Conservation (phyloP, 2,329 filamentous ascomycete genomes). For the Phaeophleospora eucalypticola region DNA sequence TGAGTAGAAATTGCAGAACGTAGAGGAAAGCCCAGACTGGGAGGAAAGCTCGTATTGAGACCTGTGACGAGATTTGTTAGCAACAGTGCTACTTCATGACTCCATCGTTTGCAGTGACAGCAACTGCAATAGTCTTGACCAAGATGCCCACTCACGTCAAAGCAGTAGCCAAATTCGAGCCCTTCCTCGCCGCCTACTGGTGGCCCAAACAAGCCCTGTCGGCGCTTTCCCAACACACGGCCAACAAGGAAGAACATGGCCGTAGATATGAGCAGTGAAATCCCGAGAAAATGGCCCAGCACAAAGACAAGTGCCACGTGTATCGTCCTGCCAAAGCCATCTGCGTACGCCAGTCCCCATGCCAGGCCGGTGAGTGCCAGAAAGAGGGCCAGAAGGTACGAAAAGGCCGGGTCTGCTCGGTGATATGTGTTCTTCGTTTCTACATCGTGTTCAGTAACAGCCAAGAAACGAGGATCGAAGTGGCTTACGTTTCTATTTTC, state of each 20-base stretch:
- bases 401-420: constrained; percentile 65
- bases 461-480: not conserved
- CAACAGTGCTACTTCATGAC: not conserved
- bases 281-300: constrained; percentile 58
- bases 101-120: too few species aligned
- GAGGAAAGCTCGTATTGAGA: constrained; percentile 64
- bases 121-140: too few species aligned
- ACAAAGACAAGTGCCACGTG: constrained; percentile 47
- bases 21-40: constrained; percentile 65
- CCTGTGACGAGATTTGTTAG: constrained; percentile 34
- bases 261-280: constrained; percentile 57
- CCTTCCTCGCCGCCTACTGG: constrained; percentile 47
- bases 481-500: constrained; percentile 28
- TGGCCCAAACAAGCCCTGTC: constrained; percentile 57
- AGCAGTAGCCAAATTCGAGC: constrained; percentile 67
- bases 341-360: constrained; percentile 57
- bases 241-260: constrained; percentile 63
- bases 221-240: constrained; percentile 54
- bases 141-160: constrained; percentile 51
- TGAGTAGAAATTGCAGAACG: constrained; percentile 63
- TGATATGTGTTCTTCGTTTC: constrained; percentile 69
- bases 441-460: constrained; percentile 8
- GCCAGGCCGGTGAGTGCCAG: constrained; percentile 49
- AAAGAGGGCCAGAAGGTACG: constrained; percentile 65
- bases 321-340: constrained; percentile 41